phyloP scores from a whole-genome alignment of 345 rosid genomes.

The Eucalyptus pumila region DNA sequence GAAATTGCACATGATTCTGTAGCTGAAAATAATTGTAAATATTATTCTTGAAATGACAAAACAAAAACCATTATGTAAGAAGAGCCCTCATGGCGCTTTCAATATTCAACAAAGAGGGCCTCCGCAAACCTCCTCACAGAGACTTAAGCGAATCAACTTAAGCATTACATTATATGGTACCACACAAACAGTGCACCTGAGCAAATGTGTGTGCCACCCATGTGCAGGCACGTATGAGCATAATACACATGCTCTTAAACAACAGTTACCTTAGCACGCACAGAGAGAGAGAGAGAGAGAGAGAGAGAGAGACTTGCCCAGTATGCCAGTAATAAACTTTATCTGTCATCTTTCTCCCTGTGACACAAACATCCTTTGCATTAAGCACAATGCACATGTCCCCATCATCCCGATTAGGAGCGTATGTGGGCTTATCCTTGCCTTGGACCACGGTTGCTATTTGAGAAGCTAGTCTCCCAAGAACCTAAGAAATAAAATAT shows the following conservation, averaged over 20 bases:
- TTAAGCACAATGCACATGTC: conserved; percentile 96
- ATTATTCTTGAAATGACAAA: background rate
- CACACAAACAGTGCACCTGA: background rate
- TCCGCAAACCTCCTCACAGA: background rate
- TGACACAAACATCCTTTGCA: conserved; percentile 81
- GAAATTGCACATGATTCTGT: background rate
- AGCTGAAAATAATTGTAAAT: background rate
- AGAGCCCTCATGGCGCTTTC: background rate
- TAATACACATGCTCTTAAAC: background rate
- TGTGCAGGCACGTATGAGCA: background rate
- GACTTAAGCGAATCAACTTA: background rate
- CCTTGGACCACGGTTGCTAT: conserved; percentile 87
- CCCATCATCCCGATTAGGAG: conserved; percentile 88
- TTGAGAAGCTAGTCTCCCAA: conserved; percentile 95
- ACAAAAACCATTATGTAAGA: background rate
- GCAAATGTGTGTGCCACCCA: background rate
- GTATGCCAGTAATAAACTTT: conserved; percentile 93
- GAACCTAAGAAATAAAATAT: conserved; percentile 26
- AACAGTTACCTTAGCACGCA: background rate
- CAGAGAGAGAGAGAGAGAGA: background rate
- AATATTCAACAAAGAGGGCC: background rate
- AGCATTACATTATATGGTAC: background rate
- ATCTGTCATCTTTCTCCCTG: conserved; percentile 89
- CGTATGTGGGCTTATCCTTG: conserved; percentile 89
- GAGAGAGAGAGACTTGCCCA: conserved; percentile 40